These are phyloP conservation scores for Fistulifera pelliculosa DNA, from an alignment of 108 stramenopile genomes.

Conservation along the genomic window DNA sequence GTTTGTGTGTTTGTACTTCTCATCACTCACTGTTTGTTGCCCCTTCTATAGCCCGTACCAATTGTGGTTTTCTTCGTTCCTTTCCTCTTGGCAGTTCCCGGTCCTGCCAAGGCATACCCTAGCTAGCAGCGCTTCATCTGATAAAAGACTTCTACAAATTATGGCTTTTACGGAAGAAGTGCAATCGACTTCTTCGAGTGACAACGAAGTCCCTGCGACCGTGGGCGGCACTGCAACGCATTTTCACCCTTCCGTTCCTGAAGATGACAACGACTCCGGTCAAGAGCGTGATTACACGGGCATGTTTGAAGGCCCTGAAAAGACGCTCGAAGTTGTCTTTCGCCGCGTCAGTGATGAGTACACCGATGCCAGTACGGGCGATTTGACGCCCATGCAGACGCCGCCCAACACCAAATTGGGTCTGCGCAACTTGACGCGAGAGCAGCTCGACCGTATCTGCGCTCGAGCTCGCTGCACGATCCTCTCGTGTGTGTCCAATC, in stretches of 20 bases:
- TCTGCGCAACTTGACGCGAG: slow-evolving; percentile 69
- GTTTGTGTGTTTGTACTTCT: background rate
- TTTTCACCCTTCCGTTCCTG: slow-evolving; percentile 42
- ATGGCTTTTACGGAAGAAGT: no score
- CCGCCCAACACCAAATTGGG: slow-evolving; percentile 35
- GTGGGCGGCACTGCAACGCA: slow-evolving; percentile 31
- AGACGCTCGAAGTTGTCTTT: slow-evolving; percentile 81
- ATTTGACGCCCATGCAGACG: slow-evolving; percentile 6
- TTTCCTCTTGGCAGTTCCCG: slow-evolving; percentile 44
- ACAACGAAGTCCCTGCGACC: no score
- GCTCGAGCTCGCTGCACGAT: slow-evolving; percentile 93
- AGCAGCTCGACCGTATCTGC: slow-evolving; percentile 87
- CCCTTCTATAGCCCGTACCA: slow-evolving; percentile 16
- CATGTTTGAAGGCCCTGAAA: slow-evolving; percentile 83
- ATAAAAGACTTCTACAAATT: no score
- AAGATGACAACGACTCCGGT: background rate
- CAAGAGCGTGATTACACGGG: slow-evolving; percentile 68
- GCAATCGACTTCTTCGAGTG: no score
- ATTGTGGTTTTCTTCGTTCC: slow-evolving; percentile 44
- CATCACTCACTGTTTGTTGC: slow-evolving; percentile 1
- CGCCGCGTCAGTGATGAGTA: slow-evolving; percentile 40
- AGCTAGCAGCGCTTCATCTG: slow-evolving; percentile 7
- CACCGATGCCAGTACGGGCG: slow-evolving; percentile 9
- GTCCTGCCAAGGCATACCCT: slow-evolving; percentile 10
- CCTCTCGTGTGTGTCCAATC: slow-evolving; percentile 84